Percentiles rank a stretch among this genome's conserved stretches.
phyloP scores from a whole-genome alignment of 345 rosid species.

The Cardamine occulta region DNA sequence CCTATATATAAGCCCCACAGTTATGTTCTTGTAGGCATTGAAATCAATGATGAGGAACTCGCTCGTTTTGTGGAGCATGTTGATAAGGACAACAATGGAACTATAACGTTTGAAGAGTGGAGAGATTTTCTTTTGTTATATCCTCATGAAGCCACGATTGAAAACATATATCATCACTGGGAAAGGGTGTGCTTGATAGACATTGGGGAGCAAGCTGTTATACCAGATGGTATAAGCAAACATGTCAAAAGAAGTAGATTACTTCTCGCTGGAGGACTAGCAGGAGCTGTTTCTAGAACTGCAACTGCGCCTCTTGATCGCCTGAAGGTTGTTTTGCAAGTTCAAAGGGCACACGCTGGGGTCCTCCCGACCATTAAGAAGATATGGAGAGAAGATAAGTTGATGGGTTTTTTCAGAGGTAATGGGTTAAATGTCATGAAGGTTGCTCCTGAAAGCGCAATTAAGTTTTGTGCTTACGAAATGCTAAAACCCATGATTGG shows the following conservation, averaged over 20 bases:
- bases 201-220: conserved; percentile 95
- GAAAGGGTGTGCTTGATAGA: conserved; percentile 93
- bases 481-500: conserved; percentile 73
- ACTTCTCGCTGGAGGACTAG: conserved; percentile 93
- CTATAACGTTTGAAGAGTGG: conserved; percentile 99
- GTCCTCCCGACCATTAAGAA: conserved; percentile 67
- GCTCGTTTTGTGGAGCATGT: conserved; percentile 98
- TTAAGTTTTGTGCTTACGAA: conserved; percentile 92
- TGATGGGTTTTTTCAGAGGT: conserved; percentile 87
- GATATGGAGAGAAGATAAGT: conserved; percentile 77
- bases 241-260: conserved; percentile 76
- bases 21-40: conserved; percentile 67
- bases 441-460: conserved; percentile 99
- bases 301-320: conserved; percentile 97
- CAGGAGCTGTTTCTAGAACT: conserved; percentile 96
- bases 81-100: conserved; percentile 96
- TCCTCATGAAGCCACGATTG: conserved; percentile 97
- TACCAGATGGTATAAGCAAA: conserved; percentile 93
- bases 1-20: conserved; percentile 55
- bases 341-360: conserved; percentile 67
- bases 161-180: conserved; percentile 91
- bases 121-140: conserved; percentile 93
- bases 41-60: conserved; percentile 90
- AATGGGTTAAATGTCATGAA: conserved; percentile 93
- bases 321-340: conserved; percentile 86